phyloP scores from a whole-genome alignment of 257 asterid species.

The Nyctanthes arbortristis region DNA sequence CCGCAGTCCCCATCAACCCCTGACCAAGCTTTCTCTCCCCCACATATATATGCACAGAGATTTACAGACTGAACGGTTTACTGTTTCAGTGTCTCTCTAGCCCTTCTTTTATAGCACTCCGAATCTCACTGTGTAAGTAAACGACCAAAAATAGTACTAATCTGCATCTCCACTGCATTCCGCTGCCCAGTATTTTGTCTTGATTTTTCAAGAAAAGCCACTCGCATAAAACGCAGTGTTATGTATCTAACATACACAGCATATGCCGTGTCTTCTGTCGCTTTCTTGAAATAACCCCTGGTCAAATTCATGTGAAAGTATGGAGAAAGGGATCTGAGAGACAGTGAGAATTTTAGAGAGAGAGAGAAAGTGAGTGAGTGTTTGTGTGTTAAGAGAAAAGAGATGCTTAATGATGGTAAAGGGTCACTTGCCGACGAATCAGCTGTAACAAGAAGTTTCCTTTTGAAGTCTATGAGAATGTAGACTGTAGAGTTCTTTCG shows the following conservation, averaged over 20 bases:
- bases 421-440: conserved; percentile 51
- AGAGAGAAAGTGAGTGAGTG: too few species aligned
- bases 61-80: background rate
- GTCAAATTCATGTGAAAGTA: conserved; percentile 57
- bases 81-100: conserved; percentile 23
- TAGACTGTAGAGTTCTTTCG: conserved; percentile 44
- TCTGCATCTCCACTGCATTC: conserved; percentile 11
- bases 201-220: background rate
- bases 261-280: conserved; percentile 13
- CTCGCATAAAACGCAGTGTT: background rate
- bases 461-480: conserved; percentile 56
- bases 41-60: conserved; percentile 6
- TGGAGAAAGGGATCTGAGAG: conserved; percentile 65
- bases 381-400: too few species aligned
- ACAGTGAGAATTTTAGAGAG: conserved; percentile 13
- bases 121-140: conserved; percentile 35
- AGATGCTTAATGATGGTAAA: conserved; percentile 53
- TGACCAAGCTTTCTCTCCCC: background rate
- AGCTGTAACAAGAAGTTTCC: conserved; percentile 44
- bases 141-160: background rate
- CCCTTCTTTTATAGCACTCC: conserved; percentile 25
- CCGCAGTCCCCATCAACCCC: background rate
- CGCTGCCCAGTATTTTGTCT: background rate
- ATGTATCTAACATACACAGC: background rate
- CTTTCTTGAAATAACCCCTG: conserved; percentile 42